These are phyloP conservation scores for Volvox carteri DNA, from an alignment of 163 green algal species.

Conservation along the genomic window DNA sequence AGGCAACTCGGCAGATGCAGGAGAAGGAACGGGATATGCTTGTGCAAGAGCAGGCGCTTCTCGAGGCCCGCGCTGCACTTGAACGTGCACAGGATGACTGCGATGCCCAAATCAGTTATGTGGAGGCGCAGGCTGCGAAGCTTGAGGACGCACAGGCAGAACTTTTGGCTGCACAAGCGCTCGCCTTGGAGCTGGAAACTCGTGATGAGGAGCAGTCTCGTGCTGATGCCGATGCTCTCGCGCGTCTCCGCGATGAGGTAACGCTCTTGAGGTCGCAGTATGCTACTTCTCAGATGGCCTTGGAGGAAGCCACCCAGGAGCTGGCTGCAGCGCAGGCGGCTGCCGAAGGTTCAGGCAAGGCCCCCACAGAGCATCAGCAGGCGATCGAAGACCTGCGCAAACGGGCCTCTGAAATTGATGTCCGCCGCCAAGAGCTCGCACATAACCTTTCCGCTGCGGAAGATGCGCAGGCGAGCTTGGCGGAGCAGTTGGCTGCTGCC, in stretches of 20 bases:
- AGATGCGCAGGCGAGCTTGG: not conserved
- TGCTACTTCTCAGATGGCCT: not conserved
- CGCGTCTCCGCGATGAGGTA: not conserved
- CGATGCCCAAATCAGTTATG: constrained; percentile 35
- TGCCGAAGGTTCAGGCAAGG: not conserved
- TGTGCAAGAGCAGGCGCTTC: not conserved
- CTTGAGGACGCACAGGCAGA: not conserved
- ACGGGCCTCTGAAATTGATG: not conserved
- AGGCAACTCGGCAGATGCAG: constrained; percentile 1
- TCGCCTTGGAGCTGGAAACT: not conserved
- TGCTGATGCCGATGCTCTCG: not conserved
- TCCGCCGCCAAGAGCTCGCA: not conserved
- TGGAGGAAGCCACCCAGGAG: not conserved
- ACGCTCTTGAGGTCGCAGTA: not conserved
- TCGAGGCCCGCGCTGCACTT: constrained; percentile 16
- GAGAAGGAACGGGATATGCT: not conserved
- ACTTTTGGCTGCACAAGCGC: not conserved
- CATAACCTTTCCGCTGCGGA: constrained; percentile 28
- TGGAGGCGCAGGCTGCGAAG: constrained; percentile 9
- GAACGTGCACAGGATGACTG: constrained; percentile 20
- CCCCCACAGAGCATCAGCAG: not conserved
- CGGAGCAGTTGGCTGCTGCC: constrained; percentile 21
- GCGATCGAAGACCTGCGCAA: not conserved
- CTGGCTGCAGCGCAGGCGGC: not conserved
- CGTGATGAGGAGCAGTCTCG: constrained; percentile 5